A percentile compares a stretch with the other conserved stretches of the same genome.
These are phyloP conservation scores for Calonectria crousiana DNA, from an alignment of 2,329 filamentous ascomycete genomes.

Conservation along the genomic window DNA sequence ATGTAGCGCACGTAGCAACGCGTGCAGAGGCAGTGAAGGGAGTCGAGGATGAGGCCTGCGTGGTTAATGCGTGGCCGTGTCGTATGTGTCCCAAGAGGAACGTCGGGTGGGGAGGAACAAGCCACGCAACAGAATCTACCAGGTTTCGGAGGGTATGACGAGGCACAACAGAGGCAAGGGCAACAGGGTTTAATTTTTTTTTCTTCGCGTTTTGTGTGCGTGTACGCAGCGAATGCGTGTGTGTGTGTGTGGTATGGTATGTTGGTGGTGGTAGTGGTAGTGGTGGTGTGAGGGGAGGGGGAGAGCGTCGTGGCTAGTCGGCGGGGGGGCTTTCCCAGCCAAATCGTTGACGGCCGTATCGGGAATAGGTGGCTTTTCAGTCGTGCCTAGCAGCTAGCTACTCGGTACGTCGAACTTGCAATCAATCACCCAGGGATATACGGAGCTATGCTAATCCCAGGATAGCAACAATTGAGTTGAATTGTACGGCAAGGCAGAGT, in stretches of 20 bases:
- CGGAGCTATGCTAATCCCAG: conserved; percentile 11
- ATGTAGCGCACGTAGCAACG: conserved; percentile 36
- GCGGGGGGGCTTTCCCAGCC: not conserved
- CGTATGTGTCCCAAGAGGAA: not conserved
- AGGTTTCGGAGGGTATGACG: conserved; percentile 3
- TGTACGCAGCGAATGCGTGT: not conserved
- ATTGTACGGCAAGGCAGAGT: not conserved
- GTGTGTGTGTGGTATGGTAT: not conserved
- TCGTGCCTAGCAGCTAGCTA: not conserved
- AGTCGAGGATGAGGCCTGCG: conserved; percentile 5
- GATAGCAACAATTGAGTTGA: not conserved
- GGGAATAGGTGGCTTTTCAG: not conserved
- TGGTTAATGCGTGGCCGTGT: conserved; percentile 21
- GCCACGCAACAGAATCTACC: conserved; percentile 6
- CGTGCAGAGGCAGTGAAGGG: conserved; percentile 18
- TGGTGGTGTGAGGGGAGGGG: not conserved
- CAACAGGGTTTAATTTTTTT: not conserved
- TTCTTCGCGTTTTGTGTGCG: conserved; percentile 9
- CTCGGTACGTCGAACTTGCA: not conserved
- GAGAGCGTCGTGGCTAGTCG: not conserved
- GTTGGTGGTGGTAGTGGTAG: not conserved
- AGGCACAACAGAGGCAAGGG: not conserved
- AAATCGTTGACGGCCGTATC: conserved; percentile 3
- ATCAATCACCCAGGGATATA: not conserved
- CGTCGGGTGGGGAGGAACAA: not conserved